A percentile compares a stretch with the other conserved stretches of the same genome.
Evolutionary conservation across 163 green algal genomes (phyloP).

Genomic region (Scenedesmus sp.): DNA sequence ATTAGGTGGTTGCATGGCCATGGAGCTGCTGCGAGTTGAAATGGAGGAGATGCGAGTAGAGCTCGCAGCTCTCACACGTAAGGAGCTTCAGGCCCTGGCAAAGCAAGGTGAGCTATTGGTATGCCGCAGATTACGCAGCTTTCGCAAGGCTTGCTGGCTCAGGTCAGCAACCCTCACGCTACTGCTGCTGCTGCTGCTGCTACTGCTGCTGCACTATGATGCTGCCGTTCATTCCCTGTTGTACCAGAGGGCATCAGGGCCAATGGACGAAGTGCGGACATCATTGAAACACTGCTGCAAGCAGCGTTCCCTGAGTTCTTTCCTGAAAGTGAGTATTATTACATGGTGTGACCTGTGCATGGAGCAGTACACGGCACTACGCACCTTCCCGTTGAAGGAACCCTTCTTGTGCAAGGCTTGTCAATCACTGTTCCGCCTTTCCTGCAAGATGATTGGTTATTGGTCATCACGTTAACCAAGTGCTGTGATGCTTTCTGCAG

Average conservation of each 20-base stretch:
- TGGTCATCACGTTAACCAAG: not conserved
- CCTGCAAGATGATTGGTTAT: not conserved
- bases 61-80: slow-evolving; percentile 7
- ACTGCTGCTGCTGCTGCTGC: not conserved
- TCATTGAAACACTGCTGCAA: slow-evolving; percentile 25
- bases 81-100: slow-evolving; percentile 44
- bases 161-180: not conserved
- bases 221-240: not conserved
- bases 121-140: not conserved
- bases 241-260: slow-evolving; percentile 28
- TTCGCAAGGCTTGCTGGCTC: not conserved
- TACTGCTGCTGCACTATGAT: not conserved
- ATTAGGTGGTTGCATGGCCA: not conserved
- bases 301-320: slow-evolving; percentile 1
- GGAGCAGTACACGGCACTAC: not conserved
- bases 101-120: slow-evolving; percentile 4
- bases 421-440: not conserved
- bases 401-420: not conserved
- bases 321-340: not conserved
- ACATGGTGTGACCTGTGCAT: not conserved
- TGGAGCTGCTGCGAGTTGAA: not conserved
- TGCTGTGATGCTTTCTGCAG: not conserved
- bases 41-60: slow-evolving; percentile 25
- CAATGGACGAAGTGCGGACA: slow-evolving; percentile 14
- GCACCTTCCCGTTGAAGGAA: too few relatives aligned